Evolutionary conservation across 73 alveolate species (phyloP), one percentile per base, ranked within the genome.

Genomic region (Paramecium tetraurelia): DNA sequence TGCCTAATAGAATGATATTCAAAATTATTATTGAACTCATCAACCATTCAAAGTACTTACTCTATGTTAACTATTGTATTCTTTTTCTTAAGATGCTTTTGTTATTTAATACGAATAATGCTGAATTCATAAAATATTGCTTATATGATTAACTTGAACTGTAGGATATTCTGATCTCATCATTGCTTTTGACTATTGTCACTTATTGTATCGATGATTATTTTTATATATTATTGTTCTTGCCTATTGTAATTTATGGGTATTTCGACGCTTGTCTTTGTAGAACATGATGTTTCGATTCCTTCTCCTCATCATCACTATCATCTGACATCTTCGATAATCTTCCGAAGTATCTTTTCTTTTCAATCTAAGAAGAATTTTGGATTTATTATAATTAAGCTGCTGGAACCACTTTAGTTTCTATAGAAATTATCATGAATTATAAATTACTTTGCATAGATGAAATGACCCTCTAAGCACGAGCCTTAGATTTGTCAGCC

Each of bases 401-500:
- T 4, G 14, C 14, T 0, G 86, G 86, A 4, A 48, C 27, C 8
- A 40, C 41, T 35, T 21, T 72, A 3, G 86, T 40, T 72, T 40
- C 59, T 72, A 2, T 72, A 4, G 10, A 22, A 29, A 4, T 72
- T 0, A 36, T 40, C 10, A n/a, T 18, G 0, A 48, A 48, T 31
- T 1, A 70, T 40, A 9, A 9, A 20, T 24, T 63, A 22, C 48
- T 63, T 27, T 63, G n/a, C 84, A 20, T 22, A 27, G 63, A 16
- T 36, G 57, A 29, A 14, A 72, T 40, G 2, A 72, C 63, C 6
- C 21, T 72, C 7, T 11, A 59, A 18, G 76, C 90, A 11, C 43
- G 9, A 11, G 90, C 57, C 22, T 31, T 77, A 27, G 40, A 38
- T 77, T 77, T 77, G 5, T 77, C 89, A n/a, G 89, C 89, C 12